Percentiles rank a stretch among this genome's conserved stretches.
Conservation (phyloP, 2,329 filamentous ascomycete species). For the Ophiostoma perfectum region DNA sequence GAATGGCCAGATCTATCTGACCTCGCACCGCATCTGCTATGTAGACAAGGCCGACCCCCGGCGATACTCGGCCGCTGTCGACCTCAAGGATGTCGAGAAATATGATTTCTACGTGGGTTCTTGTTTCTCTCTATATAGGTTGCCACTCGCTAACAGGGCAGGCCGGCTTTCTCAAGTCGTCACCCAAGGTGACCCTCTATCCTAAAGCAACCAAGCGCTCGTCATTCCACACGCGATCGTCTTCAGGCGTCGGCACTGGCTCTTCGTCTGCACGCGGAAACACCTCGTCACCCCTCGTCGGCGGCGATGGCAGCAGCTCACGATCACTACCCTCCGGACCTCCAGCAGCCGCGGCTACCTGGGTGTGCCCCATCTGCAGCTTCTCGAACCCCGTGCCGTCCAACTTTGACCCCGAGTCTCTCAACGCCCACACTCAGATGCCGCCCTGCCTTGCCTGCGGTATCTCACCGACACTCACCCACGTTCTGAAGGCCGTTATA, state of each 20-base stretch:
- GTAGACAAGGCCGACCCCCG: slow-evolving; percentile 84
- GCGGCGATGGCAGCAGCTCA: slow-evolving; percentile 41
- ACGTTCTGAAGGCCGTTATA: slow-evolving; percentile 82
- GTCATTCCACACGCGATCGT: slow-evolving; percentile 43
- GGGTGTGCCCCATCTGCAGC: slow-evolving; percentile 94
- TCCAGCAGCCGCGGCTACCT: slow-evolving; percentile 60
- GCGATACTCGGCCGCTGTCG: slow-evolving; percentile 75
- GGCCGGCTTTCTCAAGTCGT: slow-evolving; percentile 92
- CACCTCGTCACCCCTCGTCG: slow-evolving; percentile 43
- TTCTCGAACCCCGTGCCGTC: slow-evolving; percentile 89
- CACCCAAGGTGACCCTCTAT: slow-evolving; percentile 82
- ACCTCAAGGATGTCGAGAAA: slow-evolving; percentile 85
- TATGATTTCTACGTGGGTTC: slow-evolving; percentile 77
- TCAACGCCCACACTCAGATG: slow-evolving; percentile 70
- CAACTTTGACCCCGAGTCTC: slow-evolving; percentile 83
- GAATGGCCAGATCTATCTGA: slow-evolving; percentile 93
- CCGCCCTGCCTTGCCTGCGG: slow-evolving; percentile 89
- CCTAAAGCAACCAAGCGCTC: slow-evolving; percentile 57
- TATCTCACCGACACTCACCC: slow-evolving; percentile 79
- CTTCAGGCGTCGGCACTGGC: slow-evolving; percentile 41
- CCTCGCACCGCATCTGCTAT: slow-evolving; percentile 92
- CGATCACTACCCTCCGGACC: slow-evolving; percentile 40
- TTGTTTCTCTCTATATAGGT: background rate
- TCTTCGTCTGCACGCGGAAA: slow-evolving; percentile 43
- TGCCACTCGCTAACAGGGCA: slow-evolving; percentile 47